A percentile compares a stretch with the other conserved stretches of the same genome.
Conservation (phyloP, 768 basidiomycete species). For the Naganishia kalamii region DNA sequence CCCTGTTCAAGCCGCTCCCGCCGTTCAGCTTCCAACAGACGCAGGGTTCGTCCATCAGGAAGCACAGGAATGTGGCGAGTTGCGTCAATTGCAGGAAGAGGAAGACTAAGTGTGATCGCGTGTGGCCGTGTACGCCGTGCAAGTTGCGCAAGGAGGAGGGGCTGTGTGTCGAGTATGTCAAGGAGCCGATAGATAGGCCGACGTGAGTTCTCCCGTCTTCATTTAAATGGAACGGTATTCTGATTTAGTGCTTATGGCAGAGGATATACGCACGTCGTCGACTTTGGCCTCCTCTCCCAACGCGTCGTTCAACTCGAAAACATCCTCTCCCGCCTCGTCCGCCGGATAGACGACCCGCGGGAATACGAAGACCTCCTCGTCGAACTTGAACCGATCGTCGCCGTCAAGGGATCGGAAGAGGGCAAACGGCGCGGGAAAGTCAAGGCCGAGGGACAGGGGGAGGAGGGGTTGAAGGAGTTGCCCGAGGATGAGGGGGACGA, state of each 20-base stretch:
- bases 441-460: background rate
- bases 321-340: slow-evolving; percentile 14
- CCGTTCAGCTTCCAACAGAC: slow-evolving; percentile 10
- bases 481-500: background rate
- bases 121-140: slow-evolving; percentile 22
- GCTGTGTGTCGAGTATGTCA: slow-evolving; percentile 17
- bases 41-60: background rate
- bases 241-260: background rate
- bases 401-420: slow-evolving; percentile 5
- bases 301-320: slow-evolving; percentile 8
- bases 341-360: background rate
- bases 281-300: slow-evolving; percentile 11
- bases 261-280: slow-evolving; percentile 15
- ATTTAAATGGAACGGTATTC: too few relatives aligned
- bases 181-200: slow-evolving; percentile 20
- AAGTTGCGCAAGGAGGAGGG: slow-evolving; percentile 3
- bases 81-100: slow-evolving; percentile 17
- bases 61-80: slow-evolving; percentile 9
- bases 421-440: background rate
- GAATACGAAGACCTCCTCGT: slow-evolving; percentile 9
- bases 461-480: background rate
- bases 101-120: slow-evolving; percentile 24
- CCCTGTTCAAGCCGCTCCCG: slow-evolving; percentile 7
- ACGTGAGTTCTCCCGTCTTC: background rate
- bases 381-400: slow-evolving; percentile 6